phyloP scores from a whole-genome alignment of 2,329 filamentous ascomycete genomes.

The Calycina herbarum region DNA sequence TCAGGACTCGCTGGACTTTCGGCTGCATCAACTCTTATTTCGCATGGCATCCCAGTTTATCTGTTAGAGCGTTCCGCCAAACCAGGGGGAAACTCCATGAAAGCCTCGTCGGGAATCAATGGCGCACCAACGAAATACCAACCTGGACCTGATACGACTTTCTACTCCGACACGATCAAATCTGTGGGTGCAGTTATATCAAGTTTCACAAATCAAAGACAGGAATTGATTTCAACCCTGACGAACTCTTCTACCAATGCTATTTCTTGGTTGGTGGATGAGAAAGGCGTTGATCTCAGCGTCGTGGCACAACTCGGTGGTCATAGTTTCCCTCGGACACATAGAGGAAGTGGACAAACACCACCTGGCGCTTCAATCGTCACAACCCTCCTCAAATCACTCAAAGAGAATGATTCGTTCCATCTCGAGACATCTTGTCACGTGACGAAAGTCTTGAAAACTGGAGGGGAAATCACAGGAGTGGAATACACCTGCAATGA shows the following conservation, averaged over 20 bases:
- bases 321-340: constrained; percentile 56
- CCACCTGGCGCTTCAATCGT: constrained; percentile 62
- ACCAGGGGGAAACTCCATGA: constrained; percentile 65
- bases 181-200: constrained; percentile 49
- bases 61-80: constrained; percentile 60
- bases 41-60: constrained; percentile 51
- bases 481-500: constrained; percentile 48
- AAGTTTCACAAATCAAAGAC: constrained; percentile 32
- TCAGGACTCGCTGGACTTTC: constrained; percentile 64
- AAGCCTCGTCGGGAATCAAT: constrained; percentile 67
- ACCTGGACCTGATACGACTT: constrained; percentile 42
- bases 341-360: constrained; percentile 54
- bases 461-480: constrained; percentile 45
- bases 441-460: constrained; percentile 51
- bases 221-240: constrained; percentile 50
- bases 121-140: constrained; percentile 61
- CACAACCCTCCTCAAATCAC: constrained; percentile 50
- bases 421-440: constrained; percentile 51
- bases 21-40: constrained; percentile 57
- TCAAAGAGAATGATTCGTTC: constrained; percentile 52
- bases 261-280: constrained; percentile 57
- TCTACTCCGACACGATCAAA: constrained; percentile 56
- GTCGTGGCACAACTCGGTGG: constrained; percentile 60
- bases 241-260: constrained; percentile 49
- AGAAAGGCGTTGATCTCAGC: constrained; percentile 58